Evolutionary conservation across 805 yeast species (phyloP), one percentile per base, ranked within the genome.

Genomic region (Saturnispora bothae): DNA sequence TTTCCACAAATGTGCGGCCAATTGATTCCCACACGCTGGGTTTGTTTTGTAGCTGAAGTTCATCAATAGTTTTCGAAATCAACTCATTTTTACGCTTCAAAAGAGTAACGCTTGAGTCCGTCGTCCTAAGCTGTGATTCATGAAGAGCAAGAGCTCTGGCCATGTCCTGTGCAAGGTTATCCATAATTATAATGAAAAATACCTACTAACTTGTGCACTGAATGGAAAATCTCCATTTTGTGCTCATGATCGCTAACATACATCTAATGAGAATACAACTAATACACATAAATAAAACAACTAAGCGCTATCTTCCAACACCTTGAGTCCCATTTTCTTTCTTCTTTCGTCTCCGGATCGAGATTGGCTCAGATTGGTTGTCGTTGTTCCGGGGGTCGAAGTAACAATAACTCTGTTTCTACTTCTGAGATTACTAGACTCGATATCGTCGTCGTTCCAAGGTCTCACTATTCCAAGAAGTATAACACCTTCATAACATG

Each of bases 11-110:
- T 22, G 84, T 72, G 57, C 80, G 81, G 21, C 96, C 96, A 26
- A 83, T 72, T 4, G 94, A 83, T 53, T 83, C 74, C 92, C 94
- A 86, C 4, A 86, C 88, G 7, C 53, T 53, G 8, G 71, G 68
- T 16, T 63, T 63, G 8, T 62, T 66, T 12, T 69, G 60, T 21
- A 43, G 47, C 19, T 60, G 62, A 35, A 85, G 62, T 46, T 80
- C 82, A 25, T 66, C 53, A 25, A 67, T 59, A 7, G 94, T 79
- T 31, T 73, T 63, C 19, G 69, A 68, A 16, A 77, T 68, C 34
- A 81, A 54, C 48, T 65, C 67, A 47, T 70, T 59, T 47, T 69
- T 70, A 33, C 76, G 69, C 40, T 62, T 57, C 18, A 68, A 63
- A 30, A 72, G 53, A 26, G 66, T 65, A 39, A 75, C 55, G 47